Evolutionary conservation across 495 filamentous ascomycete species (phyloP).

Genomic region (Amphirosellinia nigrospora): DNA sequence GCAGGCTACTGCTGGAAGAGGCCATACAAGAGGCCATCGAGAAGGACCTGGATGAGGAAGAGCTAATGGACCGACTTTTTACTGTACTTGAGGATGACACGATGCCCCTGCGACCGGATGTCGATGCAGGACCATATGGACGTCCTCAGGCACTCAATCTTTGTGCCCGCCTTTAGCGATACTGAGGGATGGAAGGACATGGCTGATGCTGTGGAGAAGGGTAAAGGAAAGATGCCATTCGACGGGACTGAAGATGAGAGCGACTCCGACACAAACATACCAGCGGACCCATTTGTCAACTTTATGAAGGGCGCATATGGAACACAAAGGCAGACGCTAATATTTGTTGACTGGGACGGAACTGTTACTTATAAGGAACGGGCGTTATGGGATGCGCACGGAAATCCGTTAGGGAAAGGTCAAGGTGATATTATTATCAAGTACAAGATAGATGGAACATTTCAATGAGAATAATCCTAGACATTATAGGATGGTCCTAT

Average conservation of each 20-base stretch:
- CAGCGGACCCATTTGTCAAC: conserved; percentile 38
- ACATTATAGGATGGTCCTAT: conserved; percentile 3
- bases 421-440: conserved; percentile 67
- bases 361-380: conserved; percentile 83
- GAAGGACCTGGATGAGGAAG: conserved; percentile 60
- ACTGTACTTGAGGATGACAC: conserved; percentile 72
- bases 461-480: conserved; percentile 26
- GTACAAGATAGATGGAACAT: conserved; percentile 65
- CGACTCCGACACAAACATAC: conserved; percentile 32
- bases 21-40: conserved; percentile 50
- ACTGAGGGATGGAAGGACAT: conserved; percentile 52
- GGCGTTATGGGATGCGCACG: conserved; percentile 75
- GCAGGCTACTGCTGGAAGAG: conserved; percentile 53
- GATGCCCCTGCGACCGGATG: conserved; percentile 66
- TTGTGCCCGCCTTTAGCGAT: conserved; percentile 76
- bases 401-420: conserved; percentile 62
- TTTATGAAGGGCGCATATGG: conserved; percentile 75
- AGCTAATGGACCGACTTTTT: conserved; percentile 74
- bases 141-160: conserved; percentile 78
- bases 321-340: conserved; percentile 90
- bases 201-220: conserved; percentile 59
- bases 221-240: conserved; percentile 44
- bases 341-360: conserved; percentile 78
- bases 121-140: conserved; percentile 73
- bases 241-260: conserved; percentile 37